Percentiles rank a stretch among this genome's conserved stretches.
Conservation (phyloP, 495 filamentous ascomycete genomes). For the Podospora pseudoanserina region DNA sequence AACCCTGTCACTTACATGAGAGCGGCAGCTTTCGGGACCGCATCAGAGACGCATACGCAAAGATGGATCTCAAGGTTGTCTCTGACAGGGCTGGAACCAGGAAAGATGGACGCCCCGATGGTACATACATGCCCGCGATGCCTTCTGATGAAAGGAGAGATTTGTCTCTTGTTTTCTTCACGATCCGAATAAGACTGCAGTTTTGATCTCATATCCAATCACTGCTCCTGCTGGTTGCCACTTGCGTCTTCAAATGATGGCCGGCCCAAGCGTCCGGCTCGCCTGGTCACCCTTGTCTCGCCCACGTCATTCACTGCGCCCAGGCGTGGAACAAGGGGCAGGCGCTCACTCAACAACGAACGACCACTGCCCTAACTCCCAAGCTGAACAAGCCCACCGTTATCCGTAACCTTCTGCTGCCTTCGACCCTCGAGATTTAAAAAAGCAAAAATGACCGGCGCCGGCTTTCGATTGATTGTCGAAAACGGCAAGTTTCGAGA, state of each 20-base stretch:
- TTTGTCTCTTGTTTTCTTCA: too few relatives aligned
- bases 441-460: conserved; percentile 38
- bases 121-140: neutral
- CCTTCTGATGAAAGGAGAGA: too few relatives aligned
- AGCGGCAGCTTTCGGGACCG: neutral
- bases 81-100: neutral
- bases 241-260: neutral
- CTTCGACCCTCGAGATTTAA: neutral
- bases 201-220: neutral
- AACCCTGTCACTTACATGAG: neutral
- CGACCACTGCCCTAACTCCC: neutral
- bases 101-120: neutral
- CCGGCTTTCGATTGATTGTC: conserved; percentile 61
- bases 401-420: neutral
- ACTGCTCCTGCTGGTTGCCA: neutral
- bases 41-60: neutral
- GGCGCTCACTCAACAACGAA: neutral
- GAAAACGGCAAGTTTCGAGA: conserved; percentile 78
- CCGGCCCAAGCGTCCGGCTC: neutral
- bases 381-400: neutral
- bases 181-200: neutral
- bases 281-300: neutral
- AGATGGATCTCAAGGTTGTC: too few relatives aligned
- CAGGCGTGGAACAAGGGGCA: neutral
- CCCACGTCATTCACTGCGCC: conserved; percentile 5